Percentiles rank a stretch among this genome's conserved stretches.
Evolutionary conservation across 2,329 filamentous ascomycete species (phyloP).

Genomic region (Diaporthe destruens): DNA sequence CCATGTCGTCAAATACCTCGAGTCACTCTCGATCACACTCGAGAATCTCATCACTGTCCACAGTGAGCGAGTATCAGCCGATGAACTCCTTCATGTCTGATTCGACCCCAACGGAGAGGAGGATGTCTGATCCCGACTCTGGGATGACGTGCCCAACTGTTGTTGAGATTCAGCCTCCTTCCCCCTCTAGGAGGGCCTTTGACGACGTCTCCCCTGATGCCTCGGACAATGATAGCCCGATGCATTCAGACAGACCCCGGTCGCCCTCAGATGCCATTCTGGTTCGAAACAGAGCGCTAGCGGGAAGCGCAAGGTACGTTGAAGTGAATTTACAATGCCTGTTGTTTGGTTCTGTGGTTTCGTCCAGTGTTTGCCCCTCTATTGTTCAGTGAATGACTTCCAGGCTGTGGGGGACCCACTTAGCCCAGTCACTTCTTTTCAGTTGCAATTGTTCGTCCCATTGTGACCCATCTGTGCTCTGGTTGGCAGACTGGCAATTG

Average conservation of each 20-base stretch:
- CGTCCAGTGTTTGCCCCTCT: conserved; percentile 20
- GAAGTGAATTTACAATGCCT: neutral
- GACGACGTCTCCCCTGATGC: conserved; percentile 36
- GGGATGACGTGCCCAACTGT: conserved; percentile 41
- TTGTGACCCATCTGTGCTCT: conserved; percentile 12
- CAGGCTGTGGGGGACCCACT: neutral
- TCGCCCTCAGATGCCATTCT: conserved; percentile 40
- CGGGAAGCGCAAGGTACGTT: conserved; percentile 41
- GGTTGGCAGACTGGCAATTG: neutral
- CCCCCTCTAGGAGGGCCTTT: conserved; percentile 44
- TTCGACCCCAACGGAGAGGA: conserved; percentile 54
- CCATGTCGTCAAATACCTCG: conserved; percentile 57
- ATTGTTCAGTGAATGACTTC: conserved; percentile 31
- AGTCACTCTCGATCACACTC: conserved; percentile 61
- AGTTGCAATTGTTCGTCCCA: conserved; percentile 4
- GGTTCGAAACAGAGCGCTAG: conserved; percentile 31
- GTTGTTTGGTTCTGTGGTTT: neutral
- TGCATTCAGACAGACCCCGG: conserved; percentile 35
- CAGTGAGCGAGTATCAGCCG: conserved; percentile 57
- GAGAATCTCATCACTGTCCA: conserved; percentile 66
- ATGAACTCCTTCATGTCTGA: conserved; percentile 53
- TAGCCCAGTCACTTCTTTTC: neutral
- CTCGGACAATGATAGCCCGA: conserved; percentile 38
- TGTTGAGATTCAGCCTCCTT: conserved; percentile 44
- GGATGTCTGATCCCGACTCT: conserved; percentile 46